Conservation (phyloP, 108 stramenopile genomes). For the Skeletonema menzelii region DNA sequence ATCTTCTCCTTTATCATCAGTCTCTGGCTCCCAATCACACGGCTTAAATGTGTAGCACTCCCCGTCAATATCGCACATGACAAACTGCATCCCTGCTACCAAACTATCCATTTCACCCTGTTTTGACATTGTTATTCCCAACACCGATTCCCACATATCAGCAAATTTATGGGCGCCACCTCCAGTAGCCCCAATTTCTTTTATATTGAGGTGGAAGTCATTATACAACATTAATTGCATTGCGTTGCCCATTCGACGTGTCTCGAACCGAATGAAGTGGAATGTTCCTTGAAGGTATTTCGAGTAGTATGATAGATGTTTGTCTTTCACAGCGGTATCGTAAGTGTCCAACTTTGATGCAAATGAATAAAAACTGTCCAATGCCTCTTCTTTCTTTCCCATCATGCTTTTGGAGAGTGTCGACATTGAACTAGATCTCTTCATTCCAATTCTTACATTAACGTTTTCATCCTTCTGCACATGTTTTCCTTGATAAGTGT, state of each 20-base stretch:
- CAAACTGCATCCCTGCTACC: constrained; percentile 97
- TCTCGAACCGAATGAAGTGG: constrained; percentile 98
- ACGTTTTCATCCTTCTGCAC: background rate
- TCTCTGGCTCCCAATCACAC: constrained; percentile 25
- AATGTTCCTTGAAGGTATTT: constrained; percentile 89
- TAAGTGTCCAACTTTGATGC: constrained; percentile 71
- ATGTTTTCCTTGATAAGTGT: constrained; percentile 28
- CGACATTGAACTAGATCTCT: constrained; percentile 69
- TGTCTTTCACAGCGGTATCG: constrained; percentile 84
- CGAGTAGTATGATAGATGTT: constrained; percentile 86
- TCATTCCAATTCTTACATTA: constrained; percentile 34
- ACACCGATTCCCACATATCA: constrained; percentile 69
- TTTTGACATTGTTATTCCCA: constrained; percentile 90
- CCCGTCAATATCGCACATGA: constrained; percentile 84
- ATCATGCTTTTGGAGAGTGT: constrained; percentile 53
- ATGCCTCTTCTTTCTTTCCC: constrained; percentile 60
- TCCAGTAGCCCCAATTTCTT: constrained; percentile 87
- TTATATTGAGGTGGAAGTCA: constrained; percentile 77
- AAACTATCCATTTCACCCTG: constrained; percentile 96
- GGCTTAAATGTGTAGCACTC: constrained; percentile 98
- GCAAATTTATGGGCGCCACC: constrained; percentile 99
- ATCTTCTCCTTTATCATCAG: background rate
- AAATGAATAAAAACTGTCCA: constrained; percentile 85
- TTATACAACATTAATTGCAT: constrained; percentile 88
- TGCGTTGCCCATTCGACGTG: constrained; percentile 88